phyloP scores from a whole-genome alignment of 2,329 filamentous ascomycete genomes.

The Xylariales sp. region DNA sequence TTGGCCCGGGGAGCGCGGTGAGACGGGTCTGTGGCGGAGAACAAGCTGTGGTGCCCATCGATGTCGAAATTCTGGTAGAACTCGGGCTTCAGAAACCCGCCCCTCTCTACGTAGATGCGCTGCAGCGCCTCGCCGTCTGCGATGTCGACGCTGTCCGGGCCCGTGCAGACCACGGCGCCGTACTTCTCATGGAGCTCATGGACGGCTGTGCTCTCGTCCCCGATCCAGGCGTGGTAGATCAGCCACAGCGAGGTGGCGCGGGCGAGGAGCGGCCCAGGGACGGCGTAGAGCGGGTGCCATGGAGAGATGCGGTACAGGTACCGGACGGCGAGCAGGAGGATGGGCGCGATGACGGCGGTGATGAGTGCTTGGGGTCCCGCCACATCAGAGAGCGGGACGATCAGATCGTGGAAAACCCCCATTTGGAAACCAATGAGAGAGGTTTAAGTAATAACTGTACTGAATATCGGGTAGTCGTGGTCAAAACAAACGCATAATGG shows the following conservation, averaged over 20 bases:
- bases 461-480: too few relatives aligned
- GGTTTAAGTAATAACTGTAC: too few relatives aligned
- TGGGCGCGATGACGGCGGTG: too few relatives aligned
- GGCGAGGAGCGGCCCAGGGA: slow-evolving; percentile 16
- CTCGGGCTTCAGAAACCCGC: slow-evolving; percentile 47
- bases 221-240: slow-evolving; percentile 24
- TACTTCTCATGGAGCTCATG: slow-evolving; percentile 26
- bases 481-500: too few relatives aligned
- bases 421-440: too few relatives aligned
- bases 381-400: too few relatives aligned
- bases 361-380: too few relatives aligned
- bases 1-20: slow-evolving; percentile 41
- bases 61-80: slow-evolving; percentile 54
- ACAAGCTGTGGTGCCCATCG: slow-evolving; percentile 50
- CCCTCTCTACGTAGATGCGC: slow-evolving; percentile 45
- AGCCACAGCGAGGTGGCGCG: slow-evolving; percentile 27
- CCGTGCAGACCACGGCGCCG: slow-evolving; percentile 29
- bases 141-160: slow-evolving; percentile 34
- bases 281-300: slow-evolving; percentile 8
- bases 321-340: too few relatives aligned
- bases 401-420: too few relatives aligned
- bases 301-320: background rate
- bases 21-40: slow-evolving; percentile 37
- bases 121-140: slow-evolving; percentile 38
- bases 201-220: slow-evolving; percentile 24